Evolutionary conservation across 805 yeast species (phyloP).

Genomic region (Naumovozyma castellii): DNA sequence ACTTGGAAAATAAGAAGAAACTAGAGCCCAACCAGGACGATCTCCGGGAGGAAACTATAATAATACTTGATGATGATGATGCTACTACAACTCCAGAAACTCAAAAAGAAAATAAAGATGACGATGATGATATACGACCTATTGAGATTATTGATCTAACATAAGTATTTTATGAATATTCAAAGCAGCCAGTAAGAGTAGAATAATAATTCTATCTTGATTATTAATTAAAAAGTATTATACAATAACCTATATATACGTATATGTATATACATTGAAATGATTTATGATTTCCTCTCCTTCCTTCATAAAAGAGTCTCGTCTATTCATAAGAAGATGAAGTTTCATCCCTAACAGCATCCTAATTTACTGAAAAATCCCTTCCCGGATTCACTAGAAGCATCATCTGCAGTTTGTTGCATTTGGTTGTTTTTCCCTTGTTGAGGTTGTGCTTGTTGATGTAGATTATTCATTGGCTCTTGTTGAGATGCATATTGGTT

Average conservation of each 20-base stretch:
- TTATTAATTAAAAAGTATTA: too few relatives aligned
- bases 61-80: constrained; percentile 13
- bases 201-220: too few relatives aligned
- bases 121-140: not conserved
- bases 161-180: constrained; percentile 1
- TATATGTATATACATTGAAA: too few relatives aligned
- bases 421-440: constrained; percentile 2
- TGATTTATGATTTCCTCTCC: too few relatives aligned
- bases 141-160: constrained; percentile 16
- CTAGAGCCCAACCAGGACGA: constrained; percentile 6
- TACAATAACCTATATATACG: too few relatives aligned
- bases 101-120: not conserved
- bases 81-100: constrained; percentile 9
- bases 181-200: too few relatives aligned
- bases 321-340: not conserved
- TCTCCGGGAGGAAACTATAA: constrained; percentile 10
- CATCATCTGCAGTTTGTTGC: constrained; percentile 8
- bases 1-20: not conserved
- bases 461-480: constrained; percentile 11
- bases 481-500: constrained; percentile 2
- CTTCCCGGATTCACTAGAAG: constrained; percentile 17
- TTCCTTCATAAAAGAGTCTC: not conserved
- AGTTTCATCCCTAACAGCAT: constrained; percentile 20
- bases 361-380: constrained; percentile 30
- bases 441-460: constrained; percentile 11